These are phyloP conservation scores for Prototheca cutis DNA, from an alignment of 163 green algal species.

Conservation along the genomic window DNA sequence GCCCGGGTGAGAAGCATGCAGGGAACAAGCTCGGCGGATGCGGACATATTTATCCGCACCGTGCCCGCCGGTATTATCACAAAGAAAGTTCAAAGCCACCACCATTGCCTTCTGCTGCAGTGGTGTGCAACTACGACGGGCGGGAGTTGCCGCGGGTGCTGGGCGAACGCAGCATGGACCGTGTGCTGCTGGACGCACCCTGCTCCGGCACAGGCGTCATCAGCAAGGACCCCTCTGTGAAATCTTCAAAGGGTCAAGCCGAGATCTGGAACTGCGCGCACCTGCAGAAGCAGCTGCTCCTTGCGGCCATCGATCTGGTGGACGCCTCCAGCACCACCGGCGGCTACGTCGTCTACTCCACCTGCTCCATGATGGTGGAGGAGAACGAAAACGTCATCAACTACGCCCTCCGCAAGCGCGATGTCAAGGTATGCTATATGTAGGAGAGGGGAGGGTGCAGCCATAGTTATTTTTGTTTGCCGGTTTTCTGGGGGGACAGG, in stretches of 20 bases:
- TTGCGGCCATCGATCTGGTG: constrained; percentile 94
- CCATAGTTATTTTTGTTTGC: too few relatives aligned
- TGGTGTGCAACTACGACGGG: constrained; percentile 95
- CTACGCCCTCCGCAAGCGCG: constrained; percentile 86
- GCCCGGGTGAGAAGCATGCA: too few relatives aligned
- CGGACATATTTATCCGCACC: too few relatives aligned
- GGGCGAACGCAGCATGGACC: constrained; percentile 69
- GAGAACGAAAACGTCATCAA: constrained; percentile 97
- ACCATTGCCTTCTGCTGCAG: constrained; percentile 1
- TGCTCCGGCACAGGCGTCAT: constrained; percentile 95
- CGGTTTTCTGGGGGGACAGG: too few relatives aligned
- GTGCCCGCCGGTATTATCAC: too few relatives aligned
- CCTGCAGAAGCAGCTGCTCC: constrained; percentile 90
- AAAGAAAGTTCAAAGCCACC: too few relatives aligned
- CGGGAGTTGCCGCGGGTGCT: constrained; percentile 71
- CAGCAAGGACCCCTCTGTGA: constrained; percentile 90
- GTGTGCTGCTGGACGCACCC: constrained; percentile 93
- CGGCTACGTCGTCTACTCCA: constrained; percentile 60
- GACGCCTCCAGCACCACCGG: constrained; percentile 71
- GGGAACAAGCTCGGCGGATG: too few relatives aligned
- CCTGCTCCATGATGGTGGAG: constrained; percentile 94
- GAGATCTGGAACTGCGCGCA: constrained; percentile 89
- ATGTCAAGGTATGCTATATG: constrained; percentile 58
- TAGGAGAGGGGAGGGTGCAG: not conserved
- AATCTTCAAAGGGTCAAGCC: constrained; percentile 80